These are phyloP conservation scores for Allomyces macrogynus DNA, from an alignment of 192 early-diverging fungal species.

Conservation along the genomic window DNA sequence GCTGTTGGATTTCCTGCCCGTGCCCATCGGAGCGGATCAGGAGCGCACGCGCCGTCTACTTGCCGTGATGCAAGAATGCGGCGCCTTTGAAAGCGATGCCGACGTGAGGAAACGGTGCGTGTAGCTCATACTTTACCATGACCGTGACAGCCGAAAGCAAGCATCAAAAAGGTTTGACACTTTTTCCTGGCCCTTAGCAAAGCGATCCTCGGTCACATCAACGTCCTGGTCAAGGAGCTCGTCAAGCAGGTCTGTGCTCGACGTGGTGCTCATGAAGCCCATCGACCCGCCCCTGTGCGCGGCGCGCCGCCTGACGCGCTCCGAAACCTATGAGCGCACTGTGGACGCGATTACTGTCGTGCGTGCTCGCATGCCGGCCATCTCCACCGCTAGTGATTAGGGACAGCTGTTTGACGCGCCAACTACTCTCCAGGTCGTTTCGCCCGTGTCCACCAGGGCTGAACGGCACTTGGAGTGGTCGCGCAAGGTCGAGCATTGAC, in stretches of 20 bases:
- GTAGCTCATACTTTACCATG: too few relatives aligned
- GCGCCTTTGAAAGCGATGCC: constrained; percentile 69
- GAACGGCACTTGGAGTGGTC: too few relatives aligned
- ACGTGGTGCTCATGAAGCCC: constrained; percentile 77
- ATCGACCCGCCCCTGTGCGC: constrained; percentile 96
- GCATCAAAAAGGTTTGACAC: too few relatives aligned
- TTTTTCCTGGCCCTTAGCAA: constrained; percentile 28
- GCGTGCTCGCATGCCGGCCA: too few relatives aligned
- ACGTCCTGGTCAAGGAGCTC: constrained; percentile 78
- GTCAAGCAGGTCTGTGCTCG: constrained; percentile 53
- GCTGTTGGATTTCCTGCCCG: constrained; percentile 22
- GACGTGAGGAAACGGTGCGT: constrained; percentile 58
- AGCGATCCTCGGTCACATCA: constrained; percentile 68
- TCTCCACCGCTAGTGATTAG: too few relatives aligned
- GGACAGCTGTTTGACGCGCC: too few relatives aligned
- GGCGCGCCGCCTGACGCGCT: constrained; percentile 82
- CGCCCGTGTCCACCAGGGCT: too few relatives aligned
- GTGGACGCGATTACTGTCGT: too few relatives aligned
- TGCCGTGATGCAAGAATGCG: constrained; percentile 44
- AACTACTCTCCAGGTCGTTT: too few relatives aligned
- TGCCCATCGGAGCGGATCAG: constrained; percentile 45
- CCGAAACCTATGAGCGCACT: constrained; percentile 26
- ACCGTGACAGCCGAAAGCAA: too few relatives aligned
- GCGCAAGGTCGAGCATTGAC: too few relatives aligned
- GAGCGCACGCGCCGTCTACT: constrained; percentile 48